Conservation (phyloP, 208 protist species). For the Novymonas esmeraldas region DNA sequence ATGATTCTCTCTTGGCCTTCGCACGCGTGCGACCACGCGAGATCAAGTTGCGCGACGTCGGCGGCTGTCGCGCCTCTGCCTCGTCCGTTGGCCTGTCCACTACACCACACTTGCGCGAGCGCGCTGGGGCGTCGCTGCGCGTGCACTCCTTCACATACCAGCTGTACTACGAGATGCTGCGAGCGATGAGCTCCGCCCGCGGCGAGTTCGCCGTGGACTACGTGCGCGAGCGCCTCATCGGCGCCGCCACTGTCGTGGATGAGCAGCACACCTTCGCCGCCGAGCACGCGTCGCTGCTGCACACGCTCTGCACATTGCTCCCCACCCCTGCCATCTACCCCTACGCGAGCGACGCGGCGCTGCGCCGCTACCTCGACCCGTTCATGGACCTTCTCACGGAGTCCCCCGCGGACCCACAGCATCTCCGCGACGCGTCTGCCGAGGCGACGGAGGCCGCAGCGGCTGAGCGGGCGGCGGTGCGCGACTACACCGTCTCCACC, state of each 20-base stretch:
- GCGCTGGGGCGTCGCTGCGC: conserved; percentile 10
- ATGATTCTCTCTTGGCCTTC: conserved; percentile 10
- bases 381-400: conserved; percentile 63
- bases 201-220: conserved; percentile 57
- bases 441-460: conserved; percentile 7
- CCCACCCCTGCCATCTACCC: conserved; percentile 76
- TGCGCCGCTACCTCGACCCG: conserved; percentile 50
- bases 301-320: conserved; percentile 61
- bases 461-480: conserved; percentile 33
- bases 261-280: conserved; percentile 33
- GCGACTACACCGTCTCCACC: conserved; percentile 32
- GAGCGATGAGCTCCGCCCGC: conserved; percentile 57
- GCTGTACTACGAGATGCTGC: conserved; percentile 61
- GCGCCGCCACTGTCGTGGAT: conserved; percentile 24
- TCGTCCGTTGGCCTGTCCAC: neutral
- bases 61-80: conserved; percentile 11
- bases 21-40: conserved; percentile 16
- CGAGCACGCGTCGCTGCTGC: conserved; percentile 76
- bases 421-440: neutral
- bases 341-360: conserved; percentile 63
- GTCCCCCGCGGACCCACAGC: conserved; percentile 1
- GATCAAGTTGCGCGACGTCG: neutral
- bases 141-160: conserved; percentile 70
- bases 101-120: neutral
- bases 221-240: conserved; percentile 51